Evolutionary conservation across 75 land plant species (phyloP).

Genomic region (Pseudotsuga menziesii): DNA sequence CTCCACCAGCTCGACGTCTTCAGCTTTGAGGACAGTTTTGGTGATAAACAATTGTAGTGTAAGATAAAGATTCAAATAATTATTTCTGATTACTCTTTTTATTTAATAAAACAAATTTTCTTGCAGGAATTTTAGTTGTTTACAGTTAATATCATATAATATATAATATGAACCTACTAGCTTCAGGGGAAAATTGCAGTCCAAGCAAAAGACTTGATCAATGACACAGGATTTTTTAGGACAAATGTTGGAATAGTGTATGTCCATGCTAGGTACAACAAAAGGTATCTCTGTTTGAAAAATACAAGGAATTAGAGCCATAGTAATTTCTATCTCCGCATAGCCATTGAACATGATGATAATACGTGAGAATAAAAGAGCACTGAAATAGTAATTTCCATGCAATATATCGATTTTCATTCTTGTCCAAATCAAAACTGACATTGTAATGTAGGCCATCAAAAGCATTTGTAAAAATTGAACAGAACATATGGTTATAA

Average conservation of each 20-base stretch:
- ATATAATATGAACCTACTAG: slow-evolving; percentile 32
- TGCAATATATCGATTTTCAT: slow-evolving; percentile 37
- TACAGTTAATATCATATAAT: not conserved
- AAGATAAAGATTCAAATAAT: too few relatives aligned
- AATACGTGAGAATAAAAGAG: slow-evolving; percentile 55
- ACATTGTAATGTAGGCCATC: slow-evolving; percentile 29
- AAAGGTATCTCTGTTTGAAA: slow-evolving; percentile 56
- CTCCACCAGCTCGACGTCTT: too few relatives aligned
- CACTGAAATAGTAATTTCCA: slow-evolving; percentile 43
- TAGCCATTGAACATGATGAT: slow-evolving; percentile 54
- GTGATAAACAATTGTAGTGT: too few relatives aligned
- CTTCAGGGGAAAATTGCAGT: slow-evolving; percentile 52
- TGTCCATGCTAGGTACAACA: slow-evolving; percentile 78
- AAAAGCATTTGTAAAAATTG: too few relatives aligned
- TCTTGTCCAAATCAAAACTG: slow-evolving; percentile 60
- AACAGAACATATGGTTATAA: too few relatives aligned
- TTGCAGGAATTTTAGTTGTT: not conserved
- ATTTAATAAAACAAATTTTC: too few relatives aligned
- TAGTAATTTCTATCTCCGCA: slow-evolving; percentile 56
- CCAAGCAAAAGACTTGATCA: slow-evolving; percentile 49
- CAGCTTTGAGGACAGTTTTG: too few relatives aligned
- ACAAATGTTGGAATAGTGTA: slow-evolving; percentile 47
- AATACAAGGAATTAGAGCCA: slow-evolving; percentile 54
- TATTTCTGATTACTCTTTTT: too few relatives aligned
- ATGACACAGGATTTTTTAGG: slow-evolving; percentile 52